phyloP scores from a whole-genome alignment of 495 filamentous ascomycete genomes.

The Wilcoxina mikolae region DNA sequence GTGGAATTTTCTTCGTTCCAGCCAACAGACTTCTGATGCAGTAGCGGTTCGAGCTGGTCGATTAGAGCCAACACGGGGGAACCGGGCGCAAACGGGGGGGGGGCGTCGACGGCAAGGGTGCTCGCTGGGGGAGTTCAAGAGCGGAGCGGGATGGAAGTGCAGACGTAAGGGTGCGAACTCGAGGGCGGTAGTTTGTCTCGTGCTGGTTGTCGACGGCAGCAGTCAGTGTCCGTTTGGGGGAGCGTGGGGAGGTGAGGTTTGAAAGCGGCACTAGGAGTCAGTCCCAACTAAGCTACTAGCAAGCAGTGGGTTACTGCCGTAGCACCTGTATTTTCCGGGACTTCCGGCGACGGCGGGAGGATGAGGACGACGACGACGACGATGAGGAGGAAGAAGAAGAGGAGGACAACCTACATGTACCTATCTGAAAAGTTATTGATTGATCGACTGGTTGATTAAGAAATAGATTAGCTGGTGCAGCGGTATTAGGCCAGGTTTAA shows the following conservation, averaged over 20 bases:
- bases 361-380: not conserved
- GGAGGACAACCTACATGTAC: not conserved
- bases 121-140: not conserved
- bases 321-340: not conserved
- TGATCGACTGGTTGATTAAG: not conserved
- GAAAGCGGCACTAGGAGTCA: not conserved
- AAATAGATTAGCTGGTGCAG: not conserved
- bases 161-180: not conserved
- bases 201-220: not conserved
- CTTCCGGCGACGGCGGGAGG: not conserved
- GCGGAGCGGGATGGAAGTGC: not conserved
- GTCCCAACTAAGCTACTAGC: not conserved
- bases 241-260: constrained; percentile 4
- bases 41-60: not conserved
- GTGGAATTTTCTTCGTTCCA: not conserved
- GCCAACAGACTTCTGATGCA: not conserved
- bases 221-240: not conserved
- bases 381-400: too few relatives aligned
- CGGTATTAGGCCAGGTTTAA: not conserved
- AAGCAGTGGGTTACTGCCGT: not conserved
- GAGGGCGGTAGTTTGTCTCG: not conserved
- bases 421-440: not conserved
- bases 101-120: too few relatives aligned
- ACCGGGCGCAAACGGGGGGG: not conserved
- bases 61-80: not conserved